These are phyloP conservation scores for Albizia julibrissin DNA, from an alignment of 306 rosid species.

Conservation along the genomic window DNA sequence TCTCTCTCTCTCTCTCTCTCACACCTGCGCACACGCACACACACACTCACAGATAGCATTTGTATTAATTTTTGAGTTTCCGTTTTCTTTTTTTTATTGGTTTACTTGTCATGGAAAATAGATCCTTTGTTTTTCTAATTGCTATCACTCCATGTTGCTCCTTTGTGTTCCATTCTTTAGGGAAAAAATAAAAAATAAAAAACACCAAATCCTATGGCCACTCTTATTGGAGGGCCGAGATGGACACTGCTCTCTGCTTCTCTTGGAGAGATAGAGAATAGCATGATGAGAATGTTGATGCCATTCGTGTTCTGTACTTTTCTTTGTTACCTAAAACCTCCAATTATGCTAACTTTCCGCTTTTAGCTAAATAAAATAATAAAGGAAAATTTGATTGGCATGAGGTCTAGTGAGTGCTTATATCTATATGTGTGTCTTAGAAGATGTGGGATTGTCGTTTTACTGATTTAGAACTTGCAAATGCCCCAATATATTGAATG, in stretches of 20 bases:
- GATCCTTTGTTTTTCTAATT: neutral
- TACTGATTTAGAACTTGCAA: slow-evolving; percentile 9
- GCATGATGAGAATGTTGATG: neutral
- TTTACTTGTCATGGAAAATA: neutral
- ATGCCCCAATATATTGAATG: slow-evolving; percentile 14
- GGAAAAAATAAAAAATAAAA: neutral
- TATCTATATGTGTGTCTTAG: neutral
- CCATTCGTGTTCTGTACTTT: neutral
- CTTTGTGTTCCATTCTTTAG: neutral
- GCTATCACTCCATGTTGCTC: neutral
- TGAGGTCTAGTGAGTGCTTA: neutral
- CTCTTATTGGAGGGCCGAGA: neutral
- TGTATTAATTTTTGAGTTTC: neutral
- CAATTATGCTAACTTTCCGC: neutral
- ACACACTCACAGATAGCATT: neutral
- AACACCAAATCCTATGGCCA: neutral
- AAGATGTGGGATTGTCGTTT: neutral
- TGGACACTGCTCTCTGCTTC: neutral
- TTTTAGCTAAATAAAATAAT: neutral
- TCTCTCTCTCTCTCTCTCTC: neutral
- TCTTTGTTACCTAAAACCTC: slow-evolving; percentile 2
- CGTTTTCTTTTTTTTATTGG: neutral
- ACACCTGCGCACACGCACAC: neutral
- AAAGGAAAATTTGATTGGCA: neutral
- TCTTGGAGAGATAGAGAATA: neutral